phyloP scores from a whole-genome alignment of 1,139 yeast genomes.

The Meyerozyma guilliermondii region DNA sequence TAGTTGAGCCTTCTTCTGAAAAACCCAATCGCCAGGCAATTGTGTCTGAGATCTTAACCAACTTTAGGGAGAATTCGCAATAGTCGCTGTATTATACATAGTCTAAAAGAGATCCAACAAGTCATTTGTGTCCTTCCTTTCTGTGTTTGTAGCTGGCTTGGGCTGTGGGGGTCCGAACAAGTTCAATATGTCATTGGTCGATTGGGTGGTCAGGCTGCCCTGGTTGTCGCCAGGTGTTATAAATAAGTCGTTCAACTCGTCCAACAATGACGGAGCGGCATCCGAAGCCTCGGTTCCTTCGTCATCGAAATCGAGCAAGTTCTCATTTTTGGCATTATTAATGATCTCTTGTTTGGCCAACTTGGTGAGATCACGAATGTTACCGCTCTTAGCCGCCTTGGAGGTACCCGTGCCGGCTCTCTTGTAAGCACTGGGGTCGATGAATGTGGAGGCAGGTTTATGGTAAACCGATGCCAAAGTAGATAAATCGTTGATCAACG shows the following conservation, averaged over 20 bases:
- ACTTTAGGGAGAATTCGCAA: neutral
- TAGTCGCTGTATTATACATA: neutral
- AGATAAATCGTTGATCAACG: constrained; percentile 69
- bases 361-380: constrained; percentile 72
- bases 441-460: constrained; percentile 70
- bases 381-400: constrained; percentile 20
- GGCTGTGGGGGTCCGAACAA: constrained; percentile 22
- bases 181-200: constrained; percentile 40
- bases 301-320: constrained; percentile 76
- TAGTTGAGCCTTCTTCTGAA: neutral
- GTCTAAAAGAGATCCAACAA: constrained; percentile 52
- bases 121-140: constrained; percentile 34
- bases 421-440: constrained; percentile 33
- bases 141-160: constrained; percentile 5
- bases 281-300: constrained; percentile 40
- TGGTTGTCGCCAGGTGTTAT: constrained; percentile 18
- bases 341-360: constrained; percentile 77
- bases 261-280: constrained; percentile 34
- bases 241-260: constrained; percentile 68
- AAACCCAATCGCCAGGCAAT: neutral
- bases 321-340: constrained; percentile 66
- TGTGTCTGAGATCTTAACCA: neutral
- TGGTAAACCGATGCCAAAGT: constrained; percentile 88
- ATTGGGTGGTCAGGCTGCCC: constrained; percentile 6
- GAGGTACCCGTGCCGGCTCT: constrained; percentile 15